These are phyloP conservation scores for Scorias spongiosa DNA, from an alignment of 2,329 filamentous ascomycete species.

Conservation along the genomic window DNA sequence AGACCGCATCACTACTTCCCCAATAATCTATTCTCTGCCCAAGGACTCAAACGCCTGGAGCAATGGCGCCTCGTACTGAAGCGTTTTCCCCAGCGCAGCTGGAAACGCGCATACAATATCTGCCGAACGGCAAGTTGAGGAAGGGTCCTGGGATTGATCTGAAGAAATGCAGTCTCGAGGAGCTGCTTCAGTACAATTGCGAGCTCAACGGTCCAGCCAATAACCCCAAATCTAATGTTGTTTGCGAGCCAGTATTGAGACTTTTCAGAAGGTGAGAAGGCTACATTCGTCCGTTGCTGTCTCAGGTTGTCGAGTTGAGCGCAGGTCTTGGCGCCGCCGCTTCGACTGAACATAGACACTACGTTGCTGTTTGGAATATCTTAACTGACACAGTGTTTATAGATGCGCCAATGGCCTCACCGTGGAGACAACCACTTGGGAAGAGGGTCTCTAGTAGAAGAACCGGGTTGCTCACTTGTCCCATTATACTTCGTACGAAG, in stretches of 20 bases:
- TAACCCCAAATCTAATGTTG: constrained; percentile 25
- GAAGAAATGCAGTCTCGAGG: constrained; percentile 39
- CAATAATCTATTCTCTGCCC: constrained; percentile 5
- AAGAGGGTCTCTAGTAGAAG: constrained; percentile 16
- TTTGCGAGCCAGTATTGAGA: constrained; percentile 43
- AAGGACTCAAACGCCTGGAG: not conserved
- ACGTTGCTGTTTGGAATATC: not conserved
- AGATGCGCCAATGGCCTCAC: constrained; percentile 40
- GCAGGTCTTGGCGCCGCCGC: not conserved
- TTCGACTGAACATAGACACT: not conserved
- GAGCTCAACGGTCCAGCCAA: constrained; percentile 32
- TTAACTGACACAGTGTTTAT: constrained; percentile 1
- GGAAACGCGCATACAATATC: constrained; percentile 34
- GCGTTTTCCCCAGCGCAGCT: constrained; percentile 39
- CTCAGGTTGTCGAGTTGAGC: constrained; percentile 6
- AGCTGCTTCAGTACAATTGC: constrained; percentile 49
- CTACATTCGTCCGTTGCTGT: not conserved
- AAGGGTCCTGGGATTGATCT: constrained; percentile 39
- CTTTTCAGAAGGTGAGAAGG: constrained; percentile 39
- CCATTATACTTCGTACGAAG: too few relatives aligned
- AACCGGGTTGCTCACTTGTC: too few relatives aligned
- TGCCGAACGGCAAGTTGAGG: constrained; percentile 35
- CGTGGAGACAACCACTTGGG: constrained; percentile 49
- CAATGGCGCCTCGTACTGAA: constrained; percentile 42
- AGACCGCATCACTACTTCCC: not conserved